phyloP scores from a whole-genome alignment of 768 basidiomycete species.

The Termitomyces eurrhizus region DNA sequence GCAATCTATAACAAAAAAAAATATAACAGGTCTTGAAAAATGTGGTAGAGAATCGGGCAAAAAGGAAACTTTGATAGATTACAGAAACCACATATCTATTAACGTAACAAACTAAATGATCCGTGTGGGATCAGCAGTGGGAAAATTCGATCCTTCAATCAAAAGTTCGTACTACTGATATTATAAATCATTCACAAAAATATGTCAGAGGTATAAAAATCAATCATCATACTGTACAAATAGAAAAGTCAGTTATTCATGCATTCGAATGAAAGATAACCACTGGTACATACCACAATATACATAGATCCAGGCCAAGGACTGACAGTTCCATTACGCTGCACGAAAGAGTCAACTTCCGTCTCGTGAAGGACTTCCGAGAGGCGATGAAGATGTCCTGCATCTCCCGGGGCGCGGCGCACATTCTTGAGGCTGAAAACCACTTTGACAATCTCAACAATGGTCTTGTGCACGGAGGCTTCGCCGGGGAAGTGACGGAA shows the following conservation, averaged over 20 bases:
- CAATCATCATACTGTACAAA: neutral
- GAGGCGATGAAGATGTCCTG: conserved; percentile 35
- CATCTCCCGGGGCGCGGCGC: conserved; percentile 40
- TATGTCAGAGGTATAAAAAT: neutral
- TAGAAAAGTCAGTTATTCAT: neutral
- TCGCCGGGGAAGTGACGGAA: conserved; percentile 40
- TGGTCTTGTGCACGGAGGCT: conserved; percentile 31
- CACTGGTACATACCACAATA: conserved; percentile 23
- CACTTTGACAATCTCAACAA: conserved; percentile 41
- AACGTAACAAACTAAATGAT: neutral
- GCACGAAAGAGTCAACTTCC: conserved; percentile 30
- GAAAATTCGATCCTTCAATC: conserved; percentile 19
- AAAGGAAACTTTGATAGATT: neutral
- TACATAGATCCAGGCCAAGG: conserved; percentile 36
- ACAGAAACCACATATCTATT: neutral
- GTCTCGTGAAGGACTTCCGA: conserved; percentile 26
- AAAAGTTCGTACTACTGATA: neutral
- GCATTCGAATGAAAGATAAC: neutral
- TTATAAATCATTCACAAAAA: neutral
- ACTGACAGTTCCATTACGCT: conserved; percentile 29
- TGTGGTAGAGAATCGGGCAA: too few species aligned
- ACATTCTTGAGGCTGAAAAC: conserved; percentile 43
- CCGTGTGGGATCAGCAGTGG: neutral
- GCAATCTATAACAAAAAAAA: too few species aligned
- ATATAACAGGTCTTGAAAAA: too few species aligned